A percentile compares a stretch with the other conserved stretches of the same genome.
phyloP scores from a whole-genome alignment of 352 stramenopile genomes.

The Globisporangium carolinianum region DNA sequence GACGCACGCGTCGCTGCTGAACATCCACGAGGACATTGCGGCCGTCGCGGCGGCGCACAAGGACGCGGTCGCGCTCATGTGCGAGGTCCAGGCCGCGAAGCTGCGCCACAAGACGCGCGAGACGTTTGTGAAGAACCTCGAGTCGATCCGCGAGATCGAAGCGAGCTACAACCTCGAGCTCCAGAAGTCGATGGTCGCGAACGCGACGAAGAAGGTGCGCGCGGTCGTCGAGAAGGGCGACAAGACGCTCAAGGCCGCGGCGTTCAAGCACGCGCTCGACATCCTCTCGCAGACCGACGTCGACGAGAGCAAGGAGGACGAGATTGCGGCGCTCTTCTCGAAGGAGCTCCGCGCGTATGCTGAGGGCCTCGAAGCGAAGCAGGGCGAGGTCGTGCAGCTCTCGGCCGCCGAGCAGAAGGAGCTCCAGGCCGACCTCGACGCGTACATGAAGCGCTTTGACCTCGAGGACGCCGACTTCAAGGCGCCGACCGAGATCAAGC shows the following conservation, averaged over 20 bases:
- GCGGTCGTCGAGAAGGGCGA: slow-evolving; percentile 67
- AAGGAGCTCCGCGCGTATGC: slow-evolving; percentile 82
- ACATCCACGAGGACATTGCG: slow-evolving; percentile 83
- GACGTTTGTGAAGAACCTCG: slow-evolving; percentile 83
- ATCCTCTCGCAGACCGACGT: slow-evolving; percentile 60
- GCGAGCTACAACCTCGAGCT: slow-evolving; percentile 75
- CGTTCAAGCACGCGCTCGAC: slow-evolving; percentile 82
- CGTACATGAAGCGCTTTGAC: slow-evolving; percentile 84
- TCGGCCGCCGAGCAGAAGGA: slow-evolving; percentile 70
- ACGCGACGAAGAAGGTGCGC: slow-evolving; percentile 69
- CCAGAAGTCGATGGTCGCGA: slow-evolving; percentile 77
- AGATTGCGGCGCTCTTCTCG: slow-evolving; percentile 72
- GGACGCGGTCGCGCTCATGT: slow-evolving; percentile 76
- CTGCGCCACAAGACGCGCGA: slow-evolving; percentile 85
- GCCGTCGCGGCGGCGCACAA: slow-evolving; percentile 73
- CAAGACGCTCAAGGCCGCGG: slow-evolving; percentile 79
- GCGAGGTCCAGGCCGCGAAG: slow-evolving; percentile 80
- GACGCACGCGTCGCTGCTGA: slow-evolving; percentile 76
- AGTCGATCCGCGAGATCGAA: slow-evolving; percentile 81
- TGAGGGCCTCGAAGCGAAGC: slow-evolving; percentile 64
- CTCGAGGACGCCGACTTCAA: slow-evolving; percentile 75
- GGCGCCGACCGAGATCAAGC: slow-evolving; percentile 79
- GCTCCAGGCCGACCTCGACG: slow-evolving; percentile 76
- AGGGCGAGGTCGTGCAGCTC: slow-evolving; percentile 73
- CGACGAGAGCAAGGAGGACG: slow-evolving; percentile 79